Conservation (phyloP, 2,329 filamentous ascomycete species). For the Botrytis paeoniae region DNA sequence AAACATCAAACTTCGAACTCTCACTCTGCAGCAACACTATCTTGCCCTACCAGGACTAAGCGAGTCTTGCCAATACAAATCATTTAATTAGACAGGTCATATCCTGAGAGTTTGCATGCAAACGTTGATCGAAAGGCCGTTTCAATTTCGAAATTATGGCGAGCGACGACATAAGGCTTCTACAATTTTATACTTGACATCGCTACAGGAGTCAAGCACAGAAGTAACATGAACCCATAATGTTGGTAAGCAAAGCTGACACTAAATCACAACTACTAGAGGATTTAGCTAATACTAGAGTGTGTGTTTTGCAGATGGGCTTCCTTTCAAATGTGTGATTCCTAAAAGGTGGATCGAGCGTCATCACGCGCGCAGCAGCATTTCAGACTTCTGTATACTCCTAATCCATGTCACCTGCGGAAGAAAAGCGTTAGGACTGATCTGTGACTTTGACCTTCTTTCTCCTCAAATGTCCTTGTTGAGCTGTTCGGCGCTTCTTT, state of each 20-base stretch:
- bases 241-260: accelerated
- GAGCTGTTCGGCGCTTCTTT: not conserved
- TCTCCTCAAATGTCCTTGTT: not conserved
- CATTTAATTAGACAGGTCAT: accelerated
- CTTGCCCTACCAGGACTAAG: accelerated
- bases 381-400: not conserved
- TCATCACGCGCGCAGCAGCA: not conserved
- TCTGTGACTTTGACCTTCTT: not conserved
- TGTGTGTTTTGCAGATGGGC: not conserved
- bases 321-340: not conserved
- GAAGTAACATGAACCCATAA: accelerated
- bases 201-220: accelerated
- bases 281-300: not conserved
- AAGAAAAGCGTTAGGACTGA: not conserved
- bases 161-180: not conserved
- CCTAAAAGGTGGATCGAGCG: accelerated
- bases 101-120: not conserved
- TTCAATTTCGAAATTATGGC: not conserved
- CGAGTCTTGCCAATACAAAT: not conserved
- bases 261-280: not conserved
- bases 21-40: not conserved
- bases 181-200: not conserved
- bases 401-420: accelerated
- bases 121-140: too few relatives aligned
- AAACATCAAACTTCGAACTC: not conserved